Percentiles rank a stretch among this genome's conserved stretches.
Evolutionary conservation across 257 asterid genomes (phyloP).

Genomic region (Solanum virginianum): DNA sequence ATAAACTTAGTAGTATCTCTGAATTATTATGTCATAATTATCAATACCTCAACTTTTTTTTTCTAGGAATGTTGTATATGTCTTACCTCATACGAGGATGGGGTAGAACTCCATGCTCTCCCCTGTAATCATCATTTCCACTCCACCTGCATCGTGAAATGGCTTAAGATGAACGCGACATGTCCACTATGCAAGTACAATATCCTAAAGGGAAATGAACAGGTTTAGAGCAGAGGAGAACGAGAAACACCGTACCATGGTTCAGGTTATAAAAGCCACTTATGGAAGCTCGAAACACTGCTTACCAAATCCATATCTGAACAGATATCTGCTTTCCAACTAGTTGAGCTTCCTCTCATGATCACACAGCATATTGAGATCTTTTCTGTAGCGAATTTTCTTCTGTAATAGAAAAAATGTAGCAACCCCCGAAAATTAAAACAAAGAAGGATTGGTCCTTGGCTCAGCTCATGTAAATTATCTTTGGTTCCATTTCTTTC

Average conservation of each 20-base stretch:
- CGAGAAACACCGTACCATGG: background rate
- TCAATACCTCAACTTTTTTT: background rate
- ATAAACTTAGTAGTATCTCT: background rate
- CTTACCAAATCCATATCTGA: background rate
- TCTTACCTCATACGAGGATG: conserved; percentile 72
- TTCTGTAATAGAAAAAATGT: background rate
- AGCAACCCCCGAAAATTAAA: background rate
- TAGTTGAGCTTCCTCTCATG: background rate
- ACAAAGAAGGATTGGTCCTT: background rate
- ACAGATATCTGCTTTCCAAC: background rate
- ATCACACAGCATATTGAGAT: background rate
- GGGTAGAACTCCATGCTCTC: conserved; percentile 65
- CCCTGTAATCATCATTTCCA: conserved; percentile 87
- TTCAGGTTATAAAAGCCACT: background rate
- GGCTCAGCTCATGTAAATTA: background rate
- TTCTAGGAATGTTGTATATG: conserved; percentile 95
- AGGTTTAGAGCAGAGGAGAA: conserved; percentile 28
- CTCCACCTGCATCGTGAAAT: conserved; percentile 64
- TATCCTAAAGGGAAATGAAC: conserved; percentile 86
- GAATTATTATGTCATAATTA: background rate
- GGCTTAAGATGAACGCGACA: conserved; percentile 98
- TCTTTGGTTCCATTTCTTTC: background rate
- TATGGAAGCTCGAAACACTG: background rate
- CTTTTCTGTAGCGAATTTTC: background rate
- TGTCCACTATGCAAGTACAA: conserved; percentile 96